A percentile compares a stretch with the other conserved stretches of the same genome.
phyloP scores from a whole-genome alignment of 345 rosid genomes.

The Lepidium sativum region DNA sequence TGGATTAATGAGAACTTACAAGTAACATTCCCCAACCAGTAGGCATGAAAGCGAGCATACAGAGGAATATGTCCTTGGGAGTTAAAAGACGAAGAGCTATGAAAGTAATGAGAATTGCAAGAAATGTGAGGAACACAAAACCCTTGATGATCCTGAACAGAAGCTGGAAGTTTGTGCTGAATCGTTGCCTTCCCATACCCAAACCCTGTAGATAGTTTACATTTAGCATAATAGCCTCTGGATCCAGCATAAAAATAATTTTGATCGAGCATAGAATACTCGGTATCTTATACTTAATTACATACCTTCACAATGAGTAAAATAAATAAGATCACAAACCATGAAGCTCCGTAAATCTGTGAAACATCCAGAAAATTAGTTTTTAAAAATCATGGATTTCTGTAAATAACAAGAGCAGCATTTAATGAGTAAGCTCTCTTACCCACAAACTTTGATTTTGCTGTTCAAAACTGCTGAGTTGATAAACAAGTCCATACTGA shows the following conservation, averaged over 20 bases:
- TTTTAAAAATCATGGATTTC: not conserved
- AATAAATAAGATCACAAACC: constrained; percentile 21
- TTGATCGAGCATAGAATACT: not conserved
- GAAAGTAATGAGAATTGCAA: constrained; percentile 42
- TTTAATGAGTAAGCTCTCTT: constrained; percentile 5
- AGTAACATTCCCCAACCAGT: constrained; percentile 88
- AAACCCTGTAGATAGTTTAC: constrained; percentile 37
- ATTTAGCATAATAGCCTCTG: not conserved
- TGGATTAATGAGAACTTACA: constrained; percentile 32
- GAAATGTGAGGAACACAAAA: constrained; percentile 50
- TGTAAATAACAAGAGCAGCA: not conserved
- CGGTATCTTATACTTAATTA: not conserved
- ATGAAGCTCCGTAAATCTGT: constrained; percentile 34
- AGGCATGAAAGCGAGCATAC: constrained; percentile 85
- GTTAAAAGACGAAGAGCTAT: constrained; percentile 63
- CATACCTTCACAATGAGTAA: constrained; percentile 33
- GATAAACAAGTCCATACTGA: constrained; percentile 64
- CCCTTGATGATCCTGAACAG: constrained; percentile 68
- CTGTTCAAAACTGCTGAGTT: constrained; percentile 34
- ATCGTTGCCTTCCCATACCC: constrained; percentile 56
- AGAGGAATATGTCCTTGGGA: constrained; percentile 50
- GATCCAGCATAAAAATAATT: not conserved
- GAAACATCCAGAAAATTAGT: not conserved
- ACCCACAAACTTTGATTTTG: constrained; percentile 42
- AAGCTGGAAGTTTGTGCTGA: constrained; percentile 73